Percentiles rank a stretch among this genome's conserved stretches.
phyloP scores from a whole-genome alignment of 73 alveolate genomes.

The Tetrahymena malaccensis region DNA sequence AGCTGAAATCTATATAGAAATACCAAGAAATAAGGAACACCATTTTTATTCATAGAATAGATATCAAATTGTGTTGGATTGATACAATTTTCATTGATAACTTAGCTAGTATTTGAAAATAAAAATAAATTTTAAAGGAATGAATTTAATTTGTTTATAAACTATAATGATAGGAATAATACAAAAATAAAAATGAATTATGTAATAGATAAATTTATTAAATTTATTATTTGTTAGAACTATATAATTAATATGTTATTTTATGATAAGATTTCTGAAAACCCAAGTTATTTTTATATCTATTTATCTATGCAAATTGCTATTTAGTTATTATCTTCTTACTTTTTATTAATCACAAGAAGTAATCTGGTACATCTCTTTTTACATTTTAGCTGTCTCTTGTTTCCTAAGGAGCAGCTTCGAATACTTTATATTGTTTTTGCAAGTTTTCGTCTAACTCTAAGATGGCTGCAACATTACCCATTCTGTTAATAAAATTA shows the following conservation, averaged over 20 bases:
- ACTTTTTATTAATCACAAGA: slow-evolving; percentile 15
- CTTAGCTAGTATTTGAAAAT: no score
- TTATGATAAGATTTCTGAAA: background rate
- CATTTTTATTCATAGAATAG: no score
- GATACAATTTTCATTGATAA: no score
- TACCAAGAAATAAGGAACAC: no score
- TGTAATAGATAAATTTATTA: no score
- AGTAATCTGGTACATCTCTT: slow-evolving; percentile 29
- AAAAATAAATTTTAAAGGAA: no score
- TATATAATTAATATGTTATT: background rate
- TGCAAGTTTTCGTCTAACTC: slow-evolving; percentile 89
- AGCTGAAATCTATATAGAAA: no score
- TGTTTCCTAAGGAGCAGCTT: slow-evolving; percentile 86
- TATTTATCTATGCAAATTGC: background rate
- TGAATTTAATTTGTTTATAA: no score
- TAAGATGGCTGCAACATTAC: slow-evolving; percentile 94
- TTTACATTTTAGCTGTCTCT: slow-evolving; percentile 3
- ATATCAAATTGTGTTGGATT: no score
- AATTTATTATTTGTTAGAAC: background rate
- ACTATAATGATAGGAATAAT: no score
- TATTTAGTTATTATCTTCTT: background rate
- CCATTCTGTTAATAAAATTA: slow-evolving; percentile 70
- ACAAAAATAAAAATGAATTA: no score
- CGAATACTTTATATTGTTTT: slow-evolving; percentile 78
- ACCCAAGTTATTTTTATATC: no score